Evolutionary conservation across 1,139 yeast genomes (phyloP), one percentile per base, ranked within the genome.

Genomic region (Ashbya aceris): DNA sequence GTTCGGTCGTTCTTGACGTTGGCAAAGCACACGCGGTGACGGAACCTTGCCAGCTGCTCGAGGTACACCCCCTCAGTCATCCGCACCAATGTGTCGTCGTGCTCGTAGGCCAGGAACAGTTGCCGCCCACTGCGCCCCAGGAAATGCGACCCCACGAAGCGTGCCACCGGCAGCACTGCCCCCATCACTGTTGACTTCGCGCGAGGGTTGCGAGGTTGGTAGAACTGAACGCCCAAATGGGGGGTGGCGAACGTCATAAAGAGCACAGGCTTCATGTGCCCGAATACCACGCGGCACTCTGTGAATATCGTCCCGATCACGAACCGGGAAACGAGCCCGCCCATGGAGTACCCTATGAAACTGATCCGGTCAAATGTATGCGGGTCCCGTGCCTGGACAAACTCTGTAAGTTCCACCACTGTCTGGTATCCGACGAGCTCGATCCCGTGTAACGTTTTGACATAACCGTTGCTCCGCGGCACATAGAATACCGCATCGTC

Each of bases 221-320:
- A 67, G 51, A 70, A 72, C 36, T 70, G 71, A 9, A 83, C 73
- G 0, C 96, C 96, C 7, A 85, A 67, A 64, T 89, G 96, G 1
- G 97, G 97, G 1, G 95, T 80, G 2, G 96, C 96, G 67, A 87
- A 82, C 0, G 95, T 83, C 11, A 87, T 71, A 56, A 81, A 82
- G 40, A 77, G 66, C 2, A 74, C 64, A 0, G 95, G 95, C 49
- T 72, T 66, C 12, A 85, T 74, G 2, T 54, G 54, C 2, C 77
- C 71, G 51, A 85, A 85, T 37, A 86, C 64, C 39, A 79, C 69
- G n/a, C 41, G 43, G 41, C 54, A 56, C 34, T 60, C 62, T 2
- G 56, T 49, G 20, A 48, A 55, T 52, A 58, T 52, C 44, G 56
- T 58, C 0, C 96, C 96, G 45, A 86, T 69, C 11, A 83, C 73